Conservation (phyloP, 108 stramenopile species). For the Skeletonema potamos region DNA sequence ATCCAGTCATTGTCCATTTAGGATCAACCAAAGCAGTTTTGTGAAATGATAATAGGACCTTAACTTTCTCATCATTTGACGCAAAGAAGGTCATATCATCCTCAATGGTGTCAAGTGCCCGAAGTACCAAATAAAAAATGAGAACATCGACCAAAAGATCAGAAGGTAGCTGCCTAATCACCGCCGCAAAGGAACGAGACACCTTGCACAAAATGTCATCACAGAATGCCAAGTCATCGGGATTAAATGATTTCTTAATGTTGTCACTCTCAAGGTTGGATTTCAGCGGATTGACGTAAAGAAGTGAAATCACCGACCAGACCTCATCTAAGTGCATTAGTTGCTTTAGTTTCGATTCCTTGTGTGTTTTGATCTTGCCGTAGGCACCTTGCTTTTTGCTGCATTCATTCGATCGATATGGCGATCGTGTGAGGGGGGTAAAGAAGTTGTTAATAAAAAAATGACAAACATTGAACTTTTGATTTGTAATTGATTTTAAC, state of each 20-base stretch:
- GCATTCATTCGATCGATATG: neutral
- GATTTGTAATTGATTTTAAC: neutral
- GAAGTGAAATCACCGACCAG: slow-evolving; percentile 71
- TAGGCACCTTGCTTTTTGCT: slow-evolving; percentile 99
- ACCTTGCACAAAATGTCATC: slow-evolving; percentile 96
- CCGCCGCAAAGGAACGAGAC: slow-evolving; percentile 95
- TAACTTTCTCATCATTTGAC: slow-evolving; percentile 80
- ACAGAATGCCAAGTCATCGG: slow-evolving; percentile 88
- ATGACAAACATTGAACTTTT: neutral
- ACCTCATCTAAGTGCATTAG: slow-evolving; percentile 90
- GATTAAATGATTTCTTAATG: slow-evolving; percentile 58
- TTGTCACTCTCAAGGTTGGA: slow-evolving; percentile 71
- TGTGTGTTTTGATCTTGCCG: slow-evolving; percentile 93
- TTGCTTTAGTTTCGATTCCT: slow-evolving; percentile 85
- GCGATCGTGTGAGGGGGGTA: neutral
- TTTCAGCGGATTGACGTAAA: slow-evolving; percentile 77
- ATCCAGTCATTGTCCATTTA: slow-evolving; percentile 85
- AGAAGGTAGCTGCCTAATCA: slow-evolving; percentile 93
- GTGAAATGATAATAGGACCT: slow-evolving; percentile 82
- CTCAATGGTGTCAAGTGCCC: slow-evolving; percentile 98
- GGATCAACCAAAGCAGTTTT: slow-evolving; percentile 87
- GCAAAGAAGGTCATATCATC: slow-evolving; percentile 96
- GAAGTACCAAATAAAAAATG: slow-evolving; percentile 96
- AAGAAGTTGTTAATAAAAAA: neutral
- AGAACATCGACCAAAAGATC: slow-evolving; percentile 88